Evolutionary conservation across 2,329 filamentous ascomycete genomes (phyloP).

Genomic region (Clarireedia homoeocarpa): DNA sequence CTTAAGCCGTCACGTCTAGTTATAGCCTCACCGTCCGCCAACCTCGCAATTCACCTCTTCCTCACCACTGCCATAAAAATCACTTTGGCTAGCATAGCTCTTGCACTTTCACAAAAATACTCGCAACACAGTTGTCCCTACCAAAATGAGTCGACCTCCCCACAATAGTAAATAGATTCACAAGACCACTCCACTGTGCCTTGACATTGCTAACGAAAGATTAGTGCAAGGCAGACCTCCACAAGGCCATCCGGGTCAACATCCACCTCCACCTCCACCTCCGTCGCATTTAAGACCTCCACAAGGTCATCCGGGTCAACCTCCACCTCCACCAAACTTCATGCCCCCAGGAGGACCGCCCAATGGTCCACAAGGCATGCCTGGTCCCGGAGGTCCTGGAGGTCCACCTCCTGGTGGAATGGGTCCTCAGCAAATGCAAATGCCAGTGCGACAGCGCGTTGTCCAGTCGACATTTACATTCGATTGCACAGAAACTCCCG

Average conservation of each 20-base stretch:
- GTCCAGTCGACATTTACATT: neutral
- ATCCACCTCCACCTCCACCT: neutral
- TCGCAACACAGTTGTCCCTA: too few relatives aligned
- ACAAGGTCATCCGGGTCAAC: neutral
- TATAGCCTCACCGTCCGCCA: neutral
- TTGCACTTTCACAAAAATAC: too few relatives aligned
- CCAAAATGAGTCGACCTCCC: too few relatives aligned
- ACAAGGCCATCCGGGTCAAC: neutral
- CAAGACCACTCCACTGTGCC: neutral
- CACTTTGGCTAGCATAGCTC: too few relatives aligned
- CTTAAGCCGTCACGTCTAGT: neutral
- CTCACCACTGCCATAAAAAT: neutral
- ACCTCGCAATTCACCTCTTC: neutral
- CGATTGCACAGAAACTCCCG: neutral
- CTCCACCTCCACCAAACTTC: neutral
- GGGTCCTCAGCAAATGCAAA: constrained; percentile 3
- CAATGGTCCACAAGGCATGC: neutral
- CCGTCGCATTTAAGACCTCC: neutral
- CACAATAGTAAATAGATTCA: neutral
- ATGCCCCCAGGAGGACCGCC: too few relatives aligned
- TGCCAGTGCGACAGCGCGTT: constrained; percentile 2
- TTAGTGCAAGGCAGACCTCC: neutral
- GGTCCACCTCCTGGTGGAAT: neutral
- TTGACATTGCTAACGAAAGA: neutral
- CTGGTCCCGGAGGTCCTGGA: neutral